These are phyloP conservation scores for Taphrina wiesneri DNA, from an alignment of 1,139 yeast genomes.

Conservation along the genomic window DNA sequence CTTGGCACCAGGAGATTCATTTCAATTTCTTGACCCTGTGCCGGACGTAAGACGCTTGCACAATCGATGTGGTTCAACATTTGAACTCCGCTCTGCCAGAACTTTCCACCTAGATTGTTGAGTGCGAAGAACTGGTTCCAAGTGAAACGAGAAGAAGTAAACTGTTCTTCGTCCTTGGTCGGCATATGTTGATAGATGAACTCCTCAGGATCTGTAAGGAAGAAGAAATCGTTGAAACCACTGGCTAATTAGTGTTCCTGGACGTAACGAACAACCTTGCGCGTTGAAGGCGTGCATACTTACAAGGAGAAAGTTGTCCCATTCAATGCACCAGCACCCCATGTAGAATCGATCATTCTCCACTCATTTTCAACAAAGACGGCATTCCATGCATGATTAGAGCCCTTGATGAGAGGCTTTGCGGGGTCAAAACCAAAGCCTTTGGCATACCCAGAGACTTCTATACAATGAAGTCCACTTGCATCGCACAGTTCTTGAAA, in stretches of 20 bases:
- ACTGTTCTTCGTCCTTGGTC: not conserved
- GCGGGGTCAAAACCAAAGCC: slow-evolving; percentile 8
- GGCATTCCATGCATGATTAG: slow-evolving; percentile 22
- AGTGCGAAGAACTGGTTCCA: slow-evolving; percentile 6
- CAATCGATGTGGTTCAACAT: slow-evolving; percentile 4
- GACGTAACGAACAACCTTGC: not conserved
- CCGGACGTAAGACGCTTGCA: not conserved
- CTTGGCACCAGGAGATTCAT: not conserved
- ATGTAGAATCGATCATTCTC: slow-evolving; percentile 16
- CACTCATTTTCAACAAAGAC: slow-evolving; percentile 1
- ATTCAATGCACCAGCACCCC: slow-evolving; percentile 10
- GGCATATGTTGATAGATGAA: slow-evolving; percentile 23
- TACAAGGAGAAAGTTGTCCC: not conserved
- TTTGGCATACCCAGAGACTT: not conserved
- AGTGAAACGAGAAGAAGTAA: slow-evolving; percentile 2
- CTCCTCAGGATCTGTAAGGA: slow-evolving; percentile 16
- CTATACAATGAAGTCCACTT: not conserved
- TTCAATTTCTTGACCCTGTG: slow-evolving; percentile 4
- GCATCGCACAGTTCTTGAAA: not conserved
- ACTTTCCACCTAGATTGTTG: not conserved
- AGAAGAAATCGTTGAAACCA: slow-evolving; percentile 5
- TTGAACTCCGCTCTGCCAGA: not conserved
- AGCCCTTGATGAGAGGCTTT: not conserved
- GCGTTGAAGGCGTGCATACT: not conserved
- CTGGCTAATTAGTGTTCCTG: not conserved